These are phyloP conservation scores for Plenodomus biglobosus DNA, from an alignment of 2,329 filamentous ascomycete genomes.

Conservation along the genomic window DNA sequence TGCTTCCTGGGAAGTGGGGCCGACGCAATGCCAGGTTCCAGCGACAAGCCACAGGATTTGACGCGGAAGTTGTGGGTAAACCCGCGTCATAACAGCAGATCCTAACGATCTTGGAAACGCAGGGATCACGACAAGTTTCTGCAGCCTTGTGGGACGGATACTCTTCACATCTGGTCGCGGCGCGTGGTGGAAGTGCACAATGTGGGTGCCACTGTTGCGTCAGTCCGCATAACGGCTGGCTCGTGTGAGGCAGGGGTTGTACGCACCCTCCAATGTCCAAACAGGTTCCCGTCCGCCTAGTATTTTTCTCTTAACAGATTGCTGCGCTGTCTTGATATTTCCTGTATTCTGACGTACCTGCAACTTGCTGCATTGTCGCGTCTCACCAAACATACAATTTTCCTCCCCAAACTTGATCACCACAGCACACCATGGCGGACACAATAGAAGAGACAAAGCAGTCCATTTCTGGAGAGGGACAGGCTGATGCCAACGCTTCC, in stretches of 20 bases:
- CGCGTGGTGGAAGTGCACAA: conserved; percentile 27
- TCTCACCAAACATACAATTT: conserved; percentile 9
- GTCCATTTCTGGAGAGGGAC: conserved; percentile 41
- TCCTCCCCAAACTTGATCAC: conserved; percentile 7
- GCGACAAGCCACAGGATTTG: conserved; percentile 1
- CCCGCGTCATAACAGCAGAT: background rate
- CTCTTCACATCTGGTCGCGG: conserved; percentile 7
- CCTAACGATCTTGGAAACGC: background rate
- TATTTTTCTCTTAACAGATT: conserved; percentile 38
- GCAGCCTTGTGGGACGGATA: conserved; percentile 24
- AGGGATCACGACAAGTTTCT: conserved; percentile 40
- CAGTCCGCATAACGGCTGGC: conserved; percentile 42
- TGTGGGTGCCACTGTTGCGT: conserved; percentile 41
- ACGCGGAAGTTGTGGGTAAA: background rate
- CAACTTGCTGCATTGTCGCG: conserved; percentile 16
- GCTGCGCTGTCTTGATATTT: conserved; percentile 23
- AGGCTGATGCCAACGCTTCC: conserved; percentile 42
- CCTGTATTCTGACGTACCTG: conserved; percentile 18
- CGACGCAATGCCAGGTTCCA: background rate
- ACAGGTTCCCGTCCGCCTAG: conserved; percentile 39
- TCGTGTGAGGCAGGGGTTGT: conserved; percentile 37
- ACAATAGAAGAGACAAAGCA: conserved; percentile 44
- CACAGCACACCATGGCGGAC: conserved; percentile 40
- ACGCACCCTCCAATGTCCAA: conserved; percentile 36
- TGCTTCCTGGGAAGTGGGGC: conserved; percentile 2